phyloP scores from a whole-genome alignment of 495 filamentous ascomycete species.

The Acidomyces sp. region DNA sequence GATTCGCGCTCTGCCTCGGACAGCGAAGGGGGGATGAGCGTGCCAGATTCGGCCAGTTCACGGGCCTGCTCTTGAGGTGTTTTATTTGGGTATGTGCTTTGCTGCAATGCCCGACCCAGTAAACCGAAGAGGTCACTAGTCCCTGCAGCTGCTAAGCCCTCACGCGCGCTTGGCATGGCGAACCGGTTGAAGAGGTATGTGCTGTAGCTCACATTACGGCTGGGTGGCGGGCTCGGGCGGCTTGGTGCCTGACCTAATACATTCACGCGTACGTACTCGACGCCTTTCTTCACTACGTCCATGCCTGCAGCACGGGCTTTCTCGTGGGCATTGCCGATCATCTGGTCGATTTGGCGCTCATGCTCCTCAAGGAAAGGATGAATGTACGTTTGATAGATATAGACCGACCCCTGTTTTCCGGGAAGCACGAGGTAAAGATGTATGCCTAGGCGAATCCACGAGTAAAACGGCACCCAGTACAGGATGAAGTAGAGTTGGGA shows the following conservation, averaged over 20 bases:
- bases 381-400: slow-evolving; percentile 72
- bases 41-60: slow-evolving; percentile 43
- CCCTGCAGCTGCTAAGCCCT: slow-evolving; percentile 34
- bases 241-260: slow-evolving; percentile 55
- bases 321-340: slow-evolving; percentile 74
- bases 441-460: slow-evolving; percentile 75
- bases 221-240: slow-evolving; percentile 38
- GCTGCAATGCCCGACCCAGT: slow-evolving; percentile 54
- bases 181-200: slow-evolving; percentile 41
- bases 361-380: slow-evolving; percentile 80
- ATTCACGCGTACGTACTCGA: slow-evolving; percentile 62
- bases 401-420: slow-evolving; percentile 78
- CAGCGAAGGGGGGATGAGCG: slow-evolving; percentile 54
- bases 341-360: slow-evolving; percentile 76
- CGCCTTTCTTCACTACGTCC: slow-evolving; percentile 62
- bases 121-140: slow-evolving; percentile 57
- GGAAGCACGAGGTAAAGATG: slow-evolving; percentile 95
- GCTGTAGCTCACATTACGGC: slow-evolving; percentile 21
- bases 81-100: slow-evolving; percentile 31
- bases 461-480: slow-evolving; percentile 85
- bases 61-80: slow-evolving; percentile 36
- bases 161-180: slow-evolving; percentile 52
- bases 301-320: slow-evolving; percentile 65
- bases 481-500: slow-evolving; percentile 78
- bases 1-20: slow-evolving; percentile 43